These are phyloP conservation scores for Metschnikowia continentalis DNA, from an alignment of 805 yeast genomes.

Conservation along the genomic window DNA sequence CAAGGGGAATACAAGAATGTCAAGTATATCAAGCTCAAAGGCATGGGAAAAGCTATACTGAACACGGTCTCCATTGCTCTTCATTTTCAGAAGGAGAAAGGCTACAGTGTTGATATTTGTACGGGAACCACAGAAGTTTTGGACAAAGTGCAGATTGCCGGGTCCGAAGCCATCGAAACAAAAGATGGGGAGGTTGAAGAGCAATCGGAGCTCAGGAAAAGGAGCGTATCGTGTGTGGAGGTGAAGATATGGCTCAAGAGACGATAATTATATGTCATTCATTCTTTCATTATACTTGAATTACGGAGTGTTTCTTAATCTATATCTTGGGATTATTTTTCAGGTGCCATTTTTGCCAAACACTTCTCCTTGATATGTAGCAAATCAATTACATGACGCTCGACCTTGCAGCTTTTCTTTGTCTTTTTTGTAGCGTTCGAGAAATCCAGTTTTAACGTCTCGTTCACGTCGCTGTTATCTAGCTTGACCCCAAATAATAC, in stretches of 20 bases:
- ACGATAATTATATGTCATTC: neutral
- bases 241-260: constrained; percentile 35
- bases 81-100: constrained; percentile 49
- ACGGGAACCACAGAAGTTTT: constrained; percentile 67
- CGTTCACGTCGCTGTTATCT: constrained; percentile 23
- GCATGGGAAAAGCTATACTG: constrained; percentile 69
- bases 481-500: constrained; percentile 24
- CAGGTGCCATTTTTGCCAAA: constrained; percentile 14
- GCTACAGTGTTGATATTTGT: constrained; percentile 50
- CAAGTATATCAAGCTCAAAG: constrained; percentile 53
- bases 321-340: neutral
- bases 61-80: constrained; percentile 60
- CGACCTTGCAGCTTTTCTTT: constrained; percentile 34
- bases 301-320: neutral
- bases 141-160: constrained; percentile 52
- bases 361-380: constrained; percentile 40
- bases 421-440: constrained; percentile 21
- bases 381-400: constrained; percentile 50
- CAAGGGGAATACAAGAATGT: constrained; percentile 36
- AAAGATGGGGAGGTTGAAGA: constrained; percentile 27
- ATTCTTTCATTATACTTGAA: neutral
- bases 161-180: constrained; percentile 8
- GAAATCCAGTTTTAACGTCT: constrained; percentile 16
- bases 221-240: constrained; percentile 49
- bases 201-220: constrained; percentile 32